These are phyloP conservation scores for Misopates orontium DNA, from an alignment of 257 asterid genomes.

Conservation along the genomic window DNA sequence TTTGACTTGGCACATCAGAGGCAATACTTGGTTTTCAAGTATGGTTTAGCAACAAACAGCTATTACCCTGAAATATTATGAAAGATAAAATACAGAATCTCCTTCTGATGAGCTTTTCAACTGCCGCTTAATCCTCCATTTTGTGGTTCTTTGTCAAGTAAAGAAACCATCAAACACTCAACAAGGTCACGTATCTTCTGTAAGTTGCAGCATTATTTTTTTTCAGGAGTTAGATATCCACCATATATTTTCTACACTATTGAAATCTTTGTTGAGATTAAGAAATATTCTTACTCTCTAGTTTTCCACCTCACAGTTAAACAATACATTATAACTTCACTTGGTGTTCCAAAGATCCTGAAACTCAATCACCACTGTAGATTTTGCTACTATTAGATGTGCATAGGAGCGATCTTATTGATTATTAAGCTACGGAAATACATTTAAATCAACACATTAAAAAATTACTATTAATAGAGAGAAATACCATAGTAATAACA, in stretches of 20 bases:
- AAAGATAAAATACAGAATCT: neutral
- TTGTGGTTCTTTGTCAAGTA: neutral
- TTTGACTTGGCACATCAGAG: slow-evolving; percentile 2
- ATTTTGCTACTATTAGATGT: neutral
- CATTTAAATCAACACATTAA: slow-evolving; percentile 6
- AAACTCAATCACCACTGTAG: slow-evolving; percentile 14
- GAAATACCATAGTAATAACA: slow-evolving; percentile 7
- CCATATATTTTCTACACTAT: slow-evolving; percentile 1
- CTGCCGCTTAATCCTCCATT: neutral
- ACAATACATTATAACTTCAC: neutral
- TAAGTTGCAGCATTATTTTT: neutral
- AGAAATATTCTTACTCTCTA: neutral
- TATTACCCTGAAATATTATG: neutral
- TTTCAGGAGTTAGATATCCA: neutral
- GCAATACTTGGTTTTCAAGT: neutral
- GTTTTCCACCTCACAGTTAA: slow-evolving; percentile 7
- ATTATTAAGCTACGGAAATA: slow-evolving; percentile 9
- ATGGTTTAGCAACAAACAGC: slow-evolving; percentile 3
- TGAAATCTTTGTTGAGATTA: neutral
- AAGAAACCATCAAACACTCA: neutral
- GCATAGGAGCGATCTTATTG: neutral
- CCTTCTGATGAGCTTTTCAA: neutral
- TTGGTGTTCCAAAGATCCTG: neutral
- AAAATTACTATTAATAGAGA: neutral
- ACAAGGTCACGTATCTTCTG: neutral